phyloP scores from a whole-genome alignment of 805 yeast genomes.

The Scheffersomyces stipitis region DNA sequence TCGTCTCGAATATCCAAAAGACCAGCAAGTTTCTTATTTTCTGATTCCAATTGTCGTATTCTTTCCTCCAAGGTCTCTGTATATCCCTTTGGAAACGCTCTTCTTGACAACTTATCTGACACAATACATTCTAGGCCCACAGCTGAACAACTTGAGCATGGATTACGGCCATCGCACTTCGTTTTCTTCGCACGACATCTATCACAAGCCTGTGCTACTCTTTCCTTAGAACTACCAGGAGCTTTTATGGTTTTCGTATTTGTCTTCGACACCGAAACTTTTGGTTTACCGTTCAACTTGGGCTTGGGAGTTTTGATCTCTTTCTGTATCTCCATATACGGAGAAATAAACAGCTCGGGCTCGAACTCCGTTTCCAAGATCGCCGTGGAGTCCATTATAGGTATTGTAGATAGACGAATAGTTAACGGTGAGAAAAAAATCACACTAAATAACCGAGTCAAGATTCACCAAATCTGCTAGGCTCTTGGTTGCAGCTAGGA shows the following conservation, averaged over 20 bases:
- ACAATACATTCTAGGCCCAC: constrained; percentile 88
- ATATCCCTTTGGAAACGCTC: constrained; percentile 90
- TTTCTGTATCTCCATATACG: no score
- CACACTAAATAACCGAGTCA: no score
- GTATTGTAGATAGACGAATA: no score
- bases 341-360: no score
- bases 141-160: constrained; percentile 78
- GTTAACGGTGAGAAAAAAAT: no score
- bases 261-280: constrained; percentile 6
- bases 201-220: constrained; percentile 92
- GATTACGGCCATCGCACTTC: constrained; percentile 73
- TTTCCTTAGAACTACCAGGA: constrained; percentile 62
- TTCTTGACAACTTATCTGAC: constrained; percentile 80
- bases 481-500: no score
- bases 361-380: no score
- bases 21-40: constrained; percentile 68
- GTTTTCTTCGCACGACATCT: constrained; percentile 81
- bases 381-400: no score
- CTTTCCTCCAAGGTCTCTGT: constrained; percentile 88
- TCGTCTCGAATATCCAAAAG: constrained; percentile 65
- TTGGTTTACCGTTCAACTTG: not conserved
- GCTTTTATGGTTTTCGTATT: constrained; percentile 53
- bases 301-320: not conserved
- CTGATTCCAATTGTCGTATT: constrained; percentile 81
- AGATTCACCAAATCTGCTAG: no score